phyloP scores from a whole-genome alignment of 2,329 filamentous ascomycete species.

The Penicillium sp. region DNA sequence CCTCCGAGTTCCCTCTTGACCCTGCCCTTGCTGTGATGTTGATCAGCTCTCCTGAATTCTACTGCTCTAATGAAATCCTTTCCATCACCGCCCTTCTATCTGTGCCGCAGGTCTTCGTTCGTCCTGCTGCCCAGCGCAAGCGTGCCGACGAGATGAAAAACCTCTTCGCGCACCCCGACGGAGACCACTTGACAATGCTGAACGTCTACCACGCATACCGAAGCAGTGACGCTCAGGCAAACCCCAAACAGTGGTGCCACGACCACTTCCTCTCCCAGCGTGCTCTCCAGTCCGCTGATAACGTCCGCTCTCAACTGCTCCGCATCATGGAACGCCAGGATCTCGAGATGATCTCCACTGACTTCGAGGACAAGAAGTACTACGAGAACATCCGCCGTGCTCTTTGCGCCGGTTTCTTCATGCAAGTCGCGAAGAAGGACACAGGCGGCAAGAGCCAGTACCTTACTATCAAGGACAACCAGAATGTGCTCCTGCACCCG shows the following conservation, averaged over 20 bases:
- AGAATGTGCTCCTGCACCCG: slow-evolving; percentile 88
- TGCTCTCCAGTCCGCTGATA: slow-evolving; percentile 87
- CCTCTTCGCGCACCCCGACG: slow-evolving; percentile 86
- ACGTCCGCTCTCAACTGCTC: slow-evolving; percentile 85
- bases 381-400: slow-evolving; percentile 96
- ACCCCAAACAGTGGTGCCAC: slow-evolving; percentile 90
- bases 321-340: slow-evolving; percentile 95
- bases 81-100: slow-evolving; percentile 92
- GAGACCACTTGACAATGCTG: slow-evolving; percentile 91
- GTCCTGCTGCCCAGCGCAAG: slow-evolving; percentile 79
- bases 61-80: slow-evolving; percentile 96
- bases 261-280: slow-evolving; percentile 92
- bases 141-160: slow-evolving; percentile 97
- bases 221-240: slow-evolving; percentile 63
- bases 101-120: slow-evolving; percentile 89
- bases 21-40: slow-evolving; percentile 95
- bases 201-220: slow-evolving; percentile 99
- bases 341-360: slow-evolving; percentile 80
- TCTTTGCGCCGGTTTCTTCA: slow-evolving; percentile 94
- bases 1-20: slow-evolving; percentile 93
- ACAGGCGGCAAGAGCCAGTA: slow-evolving; percentile 78
- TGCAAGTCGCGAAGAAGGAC: slow-evolving; percentile 97
- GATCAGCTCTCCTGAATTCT: slow-evolving; percentile 95
- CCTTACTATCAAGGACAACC: slow-evolving; percentile 93
- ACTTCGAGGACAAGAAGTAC: slow-evolving; percentile 94